Evolutionary conservation across 202 grass and related monocot species (phyloP).

Genomic region (Setaria viridis): DNA sequence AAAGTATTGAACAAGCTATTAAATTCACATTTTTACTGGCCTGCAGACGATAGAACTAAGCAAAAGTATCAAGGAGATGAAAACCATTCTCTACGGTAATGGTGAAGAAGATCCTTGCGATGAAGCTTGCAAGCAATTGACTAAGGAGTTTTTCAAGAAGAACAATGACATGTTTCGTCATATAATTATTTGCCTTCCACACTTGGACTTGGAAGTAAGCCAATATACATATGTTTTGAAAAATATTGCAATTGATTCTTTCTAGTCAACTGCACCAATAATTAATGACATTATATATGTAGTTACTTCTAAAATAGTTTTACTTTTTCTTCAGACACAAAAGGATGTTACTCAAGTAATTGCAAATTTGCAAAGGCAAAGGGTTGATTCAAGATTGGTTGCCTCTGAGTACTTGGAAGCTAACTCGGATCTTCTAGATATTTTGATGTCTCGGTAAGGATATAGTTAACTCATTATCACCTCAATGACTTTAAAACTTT

Average conservation of each 20-base stretch:
- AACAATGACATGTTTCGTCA: slow-evolving; percentile 47
- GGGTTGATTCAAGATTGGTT: slow-evolving; percentile 57
- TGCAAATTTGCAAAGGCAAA: slow-evolving; percentile 68
- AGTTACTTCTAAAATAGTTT: not conserved
- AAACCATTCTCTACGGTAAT: slow-evolving; percentile 67
- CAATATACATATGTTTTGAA: not conserved
- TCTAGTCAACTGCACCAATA: not conserved
- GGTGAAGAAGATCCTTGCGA: slow-evolving; percentile 52
- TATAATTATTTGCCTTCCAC: slow-evolving; percentile 54
- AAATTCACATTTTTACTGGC: not conserved
- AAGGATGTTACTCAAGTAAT: slow-evolving; percentile 66
- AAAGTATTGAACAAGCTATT: not conserved
- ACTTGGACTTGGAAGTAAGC: slow-evolving; percentile 61
- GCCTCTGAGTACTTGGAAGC: slow-evolving; percentile 67
- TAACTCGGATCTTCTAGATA: slow-evolving; percentile 65
- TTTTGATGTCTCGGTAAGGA: slow-evolving; percentile 51
- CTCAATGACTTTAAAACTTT: not conserved
- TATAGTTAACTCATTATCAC: not conserved
- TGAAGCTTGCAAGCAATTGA: slow-evolving; percentile 58
- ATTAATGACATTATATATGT: not conserved
- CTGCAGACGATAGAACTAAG: slow-evolving; percentile 60
- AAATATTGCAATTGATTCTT: too few species aligned
- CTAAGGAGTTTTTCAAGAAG: slow-evolving; percentile 66
- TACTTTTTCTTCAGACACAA: slow-evolving; percentile 38
- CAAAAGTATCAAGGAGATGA: slow-evolving; percentile 62